Percentiles rank a stretch among this genome's conserved stretches.
phyloP scores from a whole-genome alignment of 768 basidiomycete species.

The Wakefieldia striispora region DNA sequence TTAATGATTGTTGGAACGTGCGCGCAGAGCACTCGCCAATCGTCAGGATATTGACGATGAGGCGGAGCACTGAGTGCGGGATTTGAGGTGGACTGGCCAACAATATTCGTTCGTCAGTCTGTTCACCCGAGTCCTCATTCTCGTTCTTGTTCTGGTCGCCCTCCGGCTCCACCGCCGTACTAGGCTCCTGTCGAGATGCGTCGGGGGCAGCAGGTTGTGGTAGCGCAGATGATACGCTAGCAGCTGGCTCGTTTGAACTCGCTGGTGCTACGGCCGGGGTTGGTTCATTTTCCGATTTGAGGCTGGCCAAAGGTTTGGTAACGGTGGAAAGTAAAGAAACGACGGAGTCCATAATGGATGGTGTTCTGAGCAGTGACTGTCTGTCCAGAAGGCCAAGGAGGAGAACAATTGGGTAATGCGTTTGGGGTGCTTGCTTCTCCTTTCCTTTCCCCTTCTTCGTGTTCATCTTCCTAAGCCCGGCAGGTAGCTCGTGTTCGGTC shows the following conservation, averaged over 20 bases:
- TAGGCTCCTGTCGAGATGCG: constrained; percentile 15
- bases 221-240: constrained; percentile 4
- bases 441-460: constrained; percentile 95
- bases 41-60: constrained; percentile 97
- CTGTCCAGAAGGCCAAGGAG: constrained; percentile 87
- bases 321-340: constrained; percentile 85
- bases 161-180: constrained; percentile 10
- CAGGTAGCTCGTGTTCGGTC: constrained; percentile 88
- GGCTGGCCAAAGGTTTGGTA: constrained; percentile 72
- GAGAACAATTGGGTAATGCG: constrained; percentile 88
- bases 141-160: constrained; percentile 26
- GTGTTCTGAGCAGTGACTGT: constrained; percentile 79
- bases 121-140: constrained; percentile 11
- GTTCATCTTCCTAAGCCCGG: constrained; percentile 63
- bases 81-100: constrained; percentile 79
- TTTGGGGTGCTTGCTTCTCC: constrained; percentile 77
- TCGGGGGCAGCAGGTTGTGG: constrained; percentile 8
- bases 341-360: constrained; percentile 90
- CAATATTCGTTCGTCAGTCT: constrained; percentile 43
- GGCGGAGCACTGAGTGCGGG: constrained; percentile 77
- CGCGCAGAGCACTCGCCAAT: constrained; percentile 93
- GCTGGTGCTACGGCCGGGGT: constrained; percentile 19
- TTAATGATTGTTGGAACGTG: constrained; percentile 93
- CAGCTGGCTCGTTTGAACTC: constrained; percentile 13
- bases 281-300: constrained; percentile 50